These are phyloP conservation scores for Ustanciosporium gigantosporum DNA, from an alignment of 1,284 basidiomycete genomes.

Conservation along the genomic window DNA sequence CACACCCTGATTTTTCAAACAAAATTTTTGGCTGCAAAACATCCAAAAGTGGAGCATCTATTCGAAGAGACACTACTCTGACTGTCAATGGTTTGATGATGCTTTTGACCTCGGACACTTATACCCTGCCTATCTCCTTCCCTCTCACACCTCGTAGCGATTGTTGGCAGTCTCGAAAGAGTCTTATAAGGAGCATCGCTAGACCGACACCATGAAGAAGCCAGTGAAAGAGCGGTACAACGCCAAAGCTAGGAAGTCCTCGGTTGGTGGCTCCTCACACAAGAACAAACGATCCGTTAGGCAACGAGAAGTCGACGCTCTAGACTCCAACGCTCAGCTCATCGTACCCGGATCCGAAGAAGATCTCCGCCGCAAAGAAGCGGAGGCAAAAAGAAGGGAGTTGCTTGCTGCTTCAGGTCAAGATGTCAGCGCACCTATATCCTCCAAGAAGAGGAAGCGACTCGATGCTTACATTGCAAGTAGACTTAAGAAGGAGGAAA, in stretches of 20 bases:
- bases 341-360: slow-evolving; percentile 47
- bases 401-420: slow-evolving; percentile 40
- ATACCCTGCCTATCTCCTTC: no score
- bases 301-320: slow-evolving; percentile 24
- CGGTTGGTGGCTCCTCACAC: slow-evolving; percentile 55
- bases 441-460: slow-evolving; percentile 60
- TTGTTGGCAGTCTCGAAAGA: no score
- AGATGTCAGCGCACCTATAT: slow-evolving; percentile 43
- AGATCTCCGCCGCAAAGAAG: slow-evolving; percentile 21
- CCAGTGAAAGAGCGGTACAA: slow-evolving; percentile 54
- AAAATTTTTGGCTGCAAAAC: no score
- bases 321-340: slow-evolving; percentile 50
- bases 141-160: no score
- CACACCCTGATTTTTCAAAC: no score
- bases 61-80: no score
- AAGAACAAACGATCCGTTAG: slow-evolving; percentile 50
- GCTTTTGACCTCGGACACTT: no score
- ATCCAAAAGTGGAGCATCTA: no score
- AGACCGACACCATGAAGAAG: no score
- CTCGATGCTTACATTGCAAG: slow-evolving; percentile 60
- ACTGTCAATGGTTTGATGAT: no score
- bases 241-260: slow-evolving; percentile 54
- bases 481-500: slow-evolving; percentile 59
- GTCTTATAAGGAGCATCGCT: no score
- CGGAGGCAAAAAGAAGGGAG: slow-evolving; percentile 34